A percentile compares a stretch with the other conserved stretches of the same genome.
Conservation (phyloP, 768 basidiomycete species). For the Trametes coccinea region DNA sequence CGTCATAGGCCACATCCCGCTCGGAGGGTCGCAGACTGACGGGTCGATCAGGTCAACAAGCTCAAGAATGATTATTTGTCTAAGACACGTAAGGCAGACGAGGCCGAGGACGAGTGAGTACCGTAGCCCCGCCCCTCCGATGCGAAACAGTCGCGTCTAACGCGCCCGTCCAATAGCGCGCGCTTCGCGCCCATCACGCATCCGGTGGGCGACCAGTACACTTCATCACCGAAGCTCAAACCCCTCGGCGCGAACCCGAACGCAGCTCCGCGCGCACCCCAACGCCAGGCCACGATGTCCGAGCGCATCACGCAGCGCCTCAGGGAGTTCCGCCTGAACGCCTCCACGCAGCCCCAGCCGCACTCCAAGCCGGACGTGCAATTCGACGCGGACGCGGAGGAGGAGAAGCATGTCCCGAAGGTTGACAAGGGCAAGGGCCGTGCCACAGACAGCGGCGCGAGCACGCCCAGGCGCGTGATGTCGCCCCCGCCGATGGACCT, state of each 20-base stretch:
- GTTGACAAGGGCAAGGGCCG: conserved; percentile 87
- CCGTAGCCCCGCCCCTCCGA: conserved; percentile 10
- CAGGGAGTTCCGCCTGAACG: conserved; percentile 71
- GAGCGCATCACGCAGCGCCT: conserved; percentile 86
- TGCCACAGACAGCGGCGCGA: conserved; percentile 45
- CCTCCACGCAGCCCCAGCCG: conserved; percentile 21
- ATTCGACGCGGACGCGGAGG: conserved; percentile 33
- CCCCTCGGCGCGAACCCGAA: conserved; percentile 49
- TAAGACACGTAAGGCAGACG: conserved; percentile 84
- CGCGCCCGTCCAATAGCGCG: conserved; percentile 49
- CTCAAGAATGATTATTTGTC: conserved; percentile 75
- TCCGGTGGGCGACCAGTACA: conserved; percentile 66
- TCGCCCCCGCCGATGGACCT: conserved; percentile 68
- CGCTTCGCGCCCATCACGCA: conserved; percentile 81
- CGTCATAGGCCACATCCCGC: conserved; percentile 9
- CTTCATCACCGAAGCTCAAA: conserved; percentile 69
- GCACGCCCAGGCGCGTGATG: conserved; percentile 34
- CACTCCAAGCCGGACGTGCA: conserved; percentile 27
- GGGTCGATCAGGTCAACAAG: conserved; percentile 46
- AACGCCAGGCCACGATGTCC: conserved; percentile 76
- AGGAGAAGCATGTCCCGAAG: conserved; percentile 43
- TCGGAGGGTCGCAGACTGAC: neutral
- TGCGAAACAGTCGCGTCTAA: neutral
- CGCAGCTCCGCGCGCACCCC: conserved; percentile 47
- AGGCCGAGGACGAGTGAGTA: conserved; percentile 91